Percentiles rank a stretch among this genome's conserved stretches.
Evolutionary conservation across 345 rosid species (phyloP).

Genomic region (Citrus glauca): DNA sequence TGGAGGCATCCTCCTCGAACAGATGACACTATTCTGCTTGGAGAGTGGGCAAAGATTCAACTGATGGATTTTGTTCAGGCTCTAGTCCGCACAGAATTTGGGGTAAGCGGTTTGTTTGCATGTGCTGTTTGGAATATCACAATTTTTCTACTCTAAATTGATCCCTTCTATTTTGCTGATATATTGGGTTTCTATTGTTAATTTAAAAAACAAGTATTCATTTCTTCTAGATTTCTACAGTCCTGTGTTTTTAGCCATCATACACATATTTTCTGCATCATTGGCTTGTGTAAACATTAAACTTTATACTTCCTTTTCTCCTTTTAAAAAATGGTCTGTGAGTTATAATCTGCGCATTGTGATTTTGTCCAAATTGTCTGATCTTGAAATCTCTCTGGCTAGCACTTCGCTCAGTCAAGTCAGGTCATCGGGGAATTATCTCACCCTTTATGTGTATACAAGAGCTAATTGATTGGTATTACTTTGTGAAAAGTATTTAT

Average conservation of each 20-base stretch:
- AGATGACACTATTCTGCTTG: slow-evolving; percentile 32
- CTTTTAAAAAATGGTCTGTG: neutral
- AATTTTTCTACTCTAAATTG: neutral
- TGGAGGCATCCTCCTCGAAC: slow-evolving; percentile 87
- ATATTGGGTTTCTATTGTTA: neutral
- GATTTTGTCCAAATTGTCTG: neutral
- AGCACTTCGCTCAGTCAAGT: neutral
- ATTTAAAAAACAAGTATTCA: neutral
- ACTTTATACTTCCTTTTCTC: neutral
- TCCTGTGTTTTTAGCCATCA: neutral
- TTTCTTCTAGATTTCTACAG: neutral
- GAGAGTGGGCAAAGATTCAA: slow-evolving; percentile 88
- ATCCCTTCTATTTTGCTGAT: neutral
- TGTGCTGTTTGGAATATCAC: neutral
- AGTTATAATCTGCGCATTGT: neutral
- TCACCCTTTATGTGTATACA: neutral
- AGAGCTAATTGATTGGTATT: neutral
- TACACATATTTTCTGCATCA: neutral
- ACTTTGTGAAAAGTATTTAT: neutral
- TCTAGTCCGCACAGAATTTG: slow-evolving; percentile 67
- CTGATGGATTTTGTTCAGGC: slow-evolving; percentile 87
- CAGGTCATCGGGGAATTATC: neutral
- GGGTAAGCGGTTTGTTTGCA: slow-evolving; percentile 41
- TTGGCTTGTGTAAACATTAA: neutral
- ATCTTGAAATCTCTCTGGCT: neutral